Evolutionary conservation across 148 eudicot species (phyloP).

Genomic region (Camellia lanceoleosa): DNA sequence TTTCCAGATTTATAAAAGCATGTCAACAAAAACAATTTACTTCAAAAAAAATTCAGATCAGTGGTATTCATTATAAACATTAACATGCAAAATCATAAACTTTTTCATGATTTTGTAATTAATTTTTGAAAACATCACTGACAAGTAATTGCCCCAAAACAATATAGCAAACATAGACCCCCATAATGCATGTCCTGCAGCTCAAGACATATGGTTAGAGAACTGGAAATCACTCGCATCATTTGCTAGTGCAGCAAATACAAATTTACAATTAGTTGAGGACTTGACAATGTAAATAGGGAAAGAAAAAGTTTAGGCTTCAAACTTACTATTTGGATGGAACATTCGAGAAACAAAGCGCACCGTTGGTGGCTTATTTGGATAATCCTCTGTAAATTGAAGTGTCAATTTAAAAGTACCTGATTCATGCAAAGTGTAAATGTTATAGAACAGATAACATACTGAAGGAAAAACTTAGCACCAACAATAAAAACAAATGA

Average conservation of each 20-base stretch:
- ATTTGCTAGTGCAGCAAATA: not conserved
- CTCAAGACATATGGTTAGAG: not conserved
- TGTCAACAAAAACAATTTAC: not conserved
- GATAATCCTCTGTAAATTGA: slow-evolving; percentile 54
- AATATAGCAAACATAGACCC: not conserved
- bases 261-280: not conserved
- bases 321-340: slow-evolving; percentile 56
- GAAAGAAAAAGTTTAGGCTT: not conserved
- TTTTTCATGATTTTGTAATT: no score
- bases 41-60: no score
- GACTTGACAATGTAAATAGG: not conserved
- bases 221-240: not conserved
- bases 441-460: not conserved
- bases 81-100: no score
- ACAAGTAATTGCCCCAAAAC: no score
- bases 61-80: no score
- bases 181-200: not conserved
- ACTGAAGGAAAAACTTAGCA: not conserved
- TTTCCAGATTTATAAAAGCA: not conserved
- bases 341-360: slow-evolving; percentile 63
- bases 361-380: slow-evolving; percentile 59
- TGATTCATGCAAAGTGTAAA: slow-evolving; percentile 15
- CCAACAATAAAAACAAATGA: not conserved
- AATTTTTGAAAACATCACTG: no score
- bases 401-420: slow-evolving; percentile 63